These are phyloP conservation scores for Chaetomium strumarium DNA, from an alignment of 2,329 filamentous ascomycete genomes.

Conservation along the genomic window DNA sequence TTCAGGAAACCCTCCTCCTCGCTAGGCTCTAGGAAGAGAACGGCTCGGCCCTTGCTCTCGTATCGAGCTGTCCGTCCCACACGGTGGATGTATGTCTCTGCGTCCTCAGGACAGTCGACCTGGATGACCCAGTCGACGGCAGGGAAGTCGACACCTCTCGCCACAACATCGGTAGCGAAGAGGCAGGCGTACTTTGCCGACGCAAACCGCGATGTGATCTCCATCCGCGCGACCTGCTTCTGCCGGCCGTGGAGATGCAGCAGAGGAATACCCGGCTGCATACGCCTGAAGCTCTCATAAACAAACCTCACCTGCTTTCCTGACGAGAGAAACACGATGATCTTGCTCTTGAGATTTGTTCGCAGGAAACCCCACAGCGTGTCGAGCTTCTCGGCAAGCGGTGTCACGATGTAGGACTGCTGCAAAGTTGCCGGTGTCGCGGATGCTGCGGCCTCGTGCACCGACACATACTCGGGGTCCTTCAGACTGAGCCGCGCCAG, in stretches of 20 bases:
- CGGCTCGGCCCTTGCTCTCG: slow-evolving; percentile 77
- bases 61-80: slow-evolving; percentile 94
- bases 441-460: slow-evolving; percentile 73
- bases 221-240: slow-evolving; percentile 81
- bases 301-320: slow-evolving; percentile 96
- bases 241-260: slow-evolving; percentile 91
- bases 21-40: slow-evolving; percentile 85
- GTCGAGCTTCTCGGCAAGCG: slow-evolving; percentile 82
- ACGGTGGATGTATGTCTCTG: slow-evolving; percentile 95
- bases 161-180: slow-evolving; percentile 93
- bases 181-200: slow-evolving; percentile 77
- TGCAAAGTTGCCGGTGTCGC: slow-evolving; percentile 81
- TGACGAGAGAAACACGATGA: slow-evolving; percentile 89
- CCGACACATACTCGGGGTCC: slow-evolving; percentile 91
- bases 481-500: slow-evolving; percentile 80
- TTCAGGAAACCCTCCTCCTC: slow-evolving; percentile 91
- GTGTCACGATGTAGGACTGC: slow-evolving; percentile 85
- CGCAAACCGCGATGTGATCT: slow-evolving; percentile 80
- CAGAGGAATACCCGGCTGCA: slow-evolving; percentile 89
- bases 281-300: slow-evolving; percentile 85
- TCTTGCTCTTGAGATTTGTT: slow-evolving; percentile 85
- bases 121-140: slow-evolving; percentile 99
- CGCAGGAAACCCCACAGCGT: slow-evolving; percentile 91
- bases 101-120: slow-evolving; percentile 92
- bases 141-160: slow-evolving; percentile 90